A percentile compares a stretch with the other conserved stretches of the same genome.
These are phyloP conservation scores for Syzygium oleosum DNA, from an alignment of 345 rosid species.

Conservation along the genomic window DNA sequence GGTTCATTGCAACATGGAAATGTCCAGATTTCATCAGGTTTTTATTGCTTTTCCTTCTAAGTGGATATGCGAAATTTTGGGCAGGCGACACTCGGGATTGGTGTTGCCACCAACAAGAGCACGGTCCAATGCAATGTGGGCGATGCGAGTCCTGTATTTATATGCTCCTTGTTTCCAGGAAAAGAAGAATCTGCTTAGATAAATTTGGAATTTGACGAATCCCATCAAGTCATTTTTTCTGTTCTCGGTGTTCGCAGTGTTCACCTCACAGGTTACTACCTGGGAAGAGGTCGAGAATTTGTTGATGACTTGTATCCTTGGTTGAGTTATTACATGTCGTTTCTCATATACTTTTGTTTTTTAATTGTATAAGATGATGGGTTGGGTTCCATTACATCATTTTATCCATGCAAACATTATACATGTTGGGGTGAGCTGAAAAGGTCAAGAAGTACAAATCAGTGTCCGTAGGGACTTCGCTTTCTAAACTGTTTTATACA, in stretches of 20 bases:
- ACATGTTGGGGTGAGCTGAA: no score
- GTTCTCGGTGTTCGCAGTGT: not conserved
- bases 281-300: not conserved
- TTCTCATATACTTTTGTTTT: not conserved
- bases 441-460: not conserved
- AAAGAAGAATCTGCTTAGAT: not conserved
- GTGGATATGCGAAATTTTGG: not conserved
- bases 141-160: not conserved
- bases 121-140: not conserved
- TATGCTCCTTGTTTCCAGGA: not conserved
- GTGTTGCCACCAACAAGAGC: not conserved
- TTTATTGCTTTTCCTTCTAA: not conserved
- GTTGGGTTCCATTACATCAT: no score
- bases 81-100: not conserved
- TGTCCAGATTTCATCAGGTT: no score
- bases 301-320: not conserved
- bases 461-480: no score
- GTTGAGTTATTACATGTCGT: no score
- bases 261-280: not conserved
- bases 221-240: not conserved
- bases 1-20: no score
- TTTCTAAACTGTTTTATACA: not conserved
- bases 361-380: not conserved
- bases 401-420: no score
- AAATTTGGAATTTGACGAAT: not conserved